Base-by-base conservation (phyloP, 768 basidiomycete genomes). In the Hypholoma sublateritium region DNA sequence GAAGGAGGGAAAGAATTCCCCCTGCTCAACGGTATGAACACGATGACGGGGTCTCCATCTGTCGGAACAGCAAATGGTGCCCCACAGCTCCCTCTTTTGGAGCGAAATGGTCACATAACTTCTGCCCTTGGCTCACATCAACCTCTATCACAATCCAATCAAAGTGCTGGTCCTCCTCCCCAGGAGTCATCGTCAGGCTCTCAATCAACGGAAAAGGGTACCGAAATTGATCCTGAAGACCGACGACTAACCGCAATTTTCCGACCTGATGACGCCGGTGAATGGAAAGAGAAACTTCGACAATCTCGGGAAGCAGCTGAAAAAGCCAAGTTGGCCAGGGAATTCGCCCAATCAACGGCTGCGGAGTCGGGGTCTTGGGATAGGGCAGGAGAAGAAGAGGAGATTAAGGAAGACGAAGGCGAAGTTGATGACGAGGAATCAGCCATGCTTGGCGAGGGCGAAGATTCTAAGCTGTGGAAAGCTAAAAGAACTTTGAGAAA, bases 401-500 rank as follows among this genome's bases (percentile, higher is more conserved):
- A 91, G 28, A 72, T 78, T 8, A 86, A 86, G 65, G 89, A 93
- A 19, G 88, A 91, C 22, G 87, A 90, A 25, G 80, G 80, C 24
- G 81, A 84, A 35, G 77, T 83, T 50, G 85, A 87, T 34, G 82
- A 86, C 8, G 85, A 89, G 50, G 86, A 89, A 37, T 76, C 80
- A 32, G 80, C 80, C 55, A 79, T 85, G n/a, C 79, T 84, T 22
- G 79, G 84, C 35, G 88, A 89, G 37, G 83, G 84, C 14, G 87
- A 90, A 65, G 81, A 81, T 39, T 77, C 78, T 50, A 90, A 92
- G 70, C 74, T 86, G 41, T 97, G 95, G 95, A 89, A 87, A 71
- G 80, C 89, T 28, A 91, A 89, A 72, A 81, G 90, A 72, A 95
- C 90, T 43, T 74, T 98, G 65, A 82, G 93, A 78, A 94, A 93